Evolutionary conservation across 164 flowering plant genomes (phyloP).

Genomic region (Umbilicus rupestris): DNA sequence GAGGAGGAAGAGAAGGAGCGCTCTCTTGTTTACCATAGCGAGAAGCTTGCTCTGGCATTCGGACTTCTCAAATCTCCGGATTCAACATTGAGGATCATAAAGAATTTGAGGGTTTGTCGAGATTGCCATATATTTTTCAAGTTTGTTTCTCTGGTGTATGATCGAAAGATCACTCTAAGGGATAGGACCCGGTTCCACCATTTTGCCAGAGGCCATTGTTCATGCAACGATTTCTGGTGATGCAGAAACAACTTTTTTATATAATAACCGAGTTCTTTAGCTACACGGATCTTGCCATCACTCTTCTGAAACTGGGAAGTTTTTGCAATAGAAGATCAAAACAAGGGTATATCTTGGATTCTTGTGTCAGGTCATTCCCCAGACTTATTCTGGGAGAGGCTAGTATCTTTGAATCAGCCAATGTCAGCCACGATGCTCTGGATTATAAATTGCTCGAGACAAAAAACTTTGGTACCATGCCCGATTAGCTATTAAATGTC

Average conservation of each 20-base stretch:
- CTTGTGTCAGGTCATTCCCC: neutral
- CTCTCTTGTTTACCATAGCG: slow-evolving; percentile 22
- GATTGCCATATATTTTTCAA: slow-evolving; percentile 26
- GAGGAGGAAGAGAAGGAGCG: slow-evolving; percentile 29
- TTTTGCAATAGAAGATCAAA: slow-evolving; percentile 22
- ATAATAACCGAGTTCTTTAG: slow-evolving; percentile 15
- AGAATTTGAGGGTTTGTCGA: slow-evolving; percentile 22
- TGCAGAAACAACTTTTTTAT: neutral
- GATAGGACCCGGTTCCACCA: slow-evolving; percentile 24
- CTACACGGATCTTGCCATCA: slow-evolving; percentile 64
- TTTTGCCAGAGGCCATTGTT: slow-evolving; percentile 22
- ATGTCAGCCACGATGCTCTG: neutral
- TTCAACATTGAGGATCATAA: slow-evolving; percentile 20
- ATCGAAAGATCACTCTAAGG: slow-evolving; percentile 19
- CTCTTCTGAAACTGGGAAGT: slow-evolving; percentile 56
- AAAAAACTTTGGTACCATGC: neutral
- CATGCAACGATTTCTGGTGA: slow-evolving; percentile 27
- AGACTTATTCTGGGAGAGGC: neutral
- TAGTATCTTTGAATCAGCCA: neutral
- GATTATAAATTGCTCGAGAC: neutral
- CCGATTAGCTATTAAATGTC: neutral
- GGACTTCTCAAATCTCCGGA: slow-evolving; percentile 15
- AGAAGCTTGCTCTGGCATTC: slow-evolving; percentile 27
- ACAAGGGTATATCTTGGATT: neutral
- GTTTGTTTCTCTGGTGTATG: slow-evolving; percentile 20